Conservation (phyloP, 2,329 filamentous ascomycete species). For the Eutypella sp. region DNA sequence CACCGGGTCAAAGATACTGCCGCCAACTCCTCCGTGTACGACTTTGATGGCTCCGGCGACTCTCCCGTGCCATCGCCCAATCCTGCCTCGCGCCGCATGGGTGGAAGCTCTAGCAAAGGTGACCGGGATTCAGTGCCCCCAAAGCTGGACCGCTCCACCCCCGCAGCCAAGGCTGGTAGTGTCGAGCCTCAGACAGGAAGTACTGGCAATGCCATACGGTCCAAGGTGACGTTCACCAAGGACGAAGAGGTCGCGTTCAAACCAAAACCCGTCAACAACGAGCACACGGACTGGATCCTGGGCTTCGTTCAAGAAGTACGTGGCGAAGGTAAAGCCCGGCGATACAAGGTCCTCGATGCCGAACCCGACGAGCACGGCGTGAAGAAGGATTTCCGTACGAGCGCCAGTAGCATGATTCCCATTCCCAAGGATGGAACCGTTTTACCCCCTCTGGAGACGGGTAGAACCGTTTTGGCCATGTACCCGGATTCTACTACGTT, state of each 20-base stretch:
- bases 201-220: conserved; percentile 33
- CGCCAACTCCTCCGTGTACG: conserved; percentile 32
- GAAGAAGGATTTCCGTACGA: conserved; percentile 64
- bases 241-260: conserved; percentile 65
- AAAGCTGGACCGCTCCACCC: conserved; percentile 41
- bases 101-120: conserved; percentile 26
- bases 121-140: conserved; percentile 50
- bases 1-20: conserved; percentile 24
- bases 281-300: conserved; percentile 64
- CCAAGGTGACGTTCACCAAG: conserved; percentile 54
- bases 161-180: conserved; percentile 33
- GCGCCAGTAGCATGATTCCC: conserved; percentile 70
- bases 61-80: conserved; percentile 38
- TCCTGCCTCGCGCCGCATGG: conserved; percentile 30
- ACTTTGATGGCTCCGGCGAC: conserved; percentile 38
- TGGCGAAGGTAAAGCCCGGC: conserved; percentile 70
- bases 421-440: conserved; percentile 57
- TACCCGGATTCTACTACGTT: conserved; percentile 84
- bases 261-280: conserved; percentile 46
- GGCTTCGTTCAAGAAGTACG: conserved; percentile 72
- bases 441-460: conserved; percentile 57
- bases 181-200: conserved; percentile 44
- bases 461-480: conserved; percentile 69
- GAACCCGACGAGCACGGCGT: conserved; percentile 68
- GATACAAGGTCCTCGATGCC: conserved; percentile 76